phyloP scores from a whole-genome alignment of 2,329 filamentous ascomycete species.

The Colletotrichum tropicicola region DNA sequence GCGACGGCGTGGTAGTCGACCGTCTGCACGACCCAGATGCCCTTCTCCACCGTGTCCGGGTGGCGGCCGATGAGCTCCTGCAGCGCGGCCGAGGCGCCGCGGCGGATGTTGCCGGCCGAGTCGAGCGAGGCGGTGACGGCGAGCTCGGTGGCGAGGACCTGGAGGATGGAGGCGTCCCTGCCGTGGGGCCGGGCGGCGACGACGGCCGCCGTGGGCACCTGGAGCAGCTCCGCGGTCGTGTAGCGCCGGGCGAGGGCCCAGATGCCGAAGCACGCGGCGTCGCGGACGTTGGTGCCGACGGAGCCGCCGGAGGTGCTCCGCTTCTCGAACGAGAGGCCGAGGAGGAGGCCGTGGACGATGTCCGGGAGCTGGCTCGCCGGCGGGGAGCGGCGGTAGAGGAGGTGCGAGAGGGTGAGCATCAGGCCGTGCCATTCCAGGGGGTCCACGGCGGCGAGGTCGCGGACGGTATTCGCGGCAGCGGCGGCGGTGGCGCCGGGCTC shows the following conservation, averaged over 20 bases:
- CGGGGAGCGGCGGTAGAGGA: conserved; percentile 86
- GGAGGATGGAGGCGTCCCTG: conserved; percentile 65
- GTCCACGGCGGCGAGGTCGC: conserved; percentile 79
- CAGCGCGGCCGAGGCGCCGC: conserved; percentile 90
- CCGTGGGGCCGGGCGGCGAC: conserved; percentile 48
- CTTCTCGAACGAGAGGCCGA: conserved; percentile 89
- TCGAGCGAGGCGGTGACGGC: conserved; percentile 86
- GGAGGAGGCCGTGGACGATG: conserved; percentile 79
- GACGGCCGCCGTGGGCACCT: conserved; percentile 61
- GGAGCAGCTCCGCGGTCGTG: conserved; percentile 77
- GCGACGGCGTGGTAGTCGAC: conserved; percentile 96
- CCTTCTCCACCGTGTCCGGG: conserved; percentile 82
- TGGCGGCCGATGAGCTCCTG: conserved; percentile 95
- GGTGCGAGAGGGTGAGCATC: conserved; percentile 85
- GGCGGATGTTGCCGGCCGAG: conserved; percentile 89
- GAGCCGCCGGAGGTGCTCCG: conserved; percentile 85
- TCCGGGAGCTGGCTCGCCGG: conserved; percentile 74
- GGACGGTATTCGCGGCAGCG: conserved; percentile 40
- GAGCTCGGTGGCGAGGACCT: conserved; percentile 83
- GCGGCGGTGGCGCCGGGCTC: conserved; percentile 43
- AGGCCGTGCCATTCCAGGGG: conserved; percentile 91
- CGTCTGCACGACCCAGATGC: conserved; percentile 85
- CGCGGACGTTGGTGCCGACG: conserved; percentile 88
- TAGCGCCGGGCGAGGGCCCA: conserved; percentile 94
- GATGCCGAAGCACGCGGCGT: conserved; percentile 95